A percentile compares a stretch with the other conserved stretches of the same genome.
Conservation (phyloP, 2,329 filamentous ascomycete species). For the Penicillium oxalicum region DNA sequence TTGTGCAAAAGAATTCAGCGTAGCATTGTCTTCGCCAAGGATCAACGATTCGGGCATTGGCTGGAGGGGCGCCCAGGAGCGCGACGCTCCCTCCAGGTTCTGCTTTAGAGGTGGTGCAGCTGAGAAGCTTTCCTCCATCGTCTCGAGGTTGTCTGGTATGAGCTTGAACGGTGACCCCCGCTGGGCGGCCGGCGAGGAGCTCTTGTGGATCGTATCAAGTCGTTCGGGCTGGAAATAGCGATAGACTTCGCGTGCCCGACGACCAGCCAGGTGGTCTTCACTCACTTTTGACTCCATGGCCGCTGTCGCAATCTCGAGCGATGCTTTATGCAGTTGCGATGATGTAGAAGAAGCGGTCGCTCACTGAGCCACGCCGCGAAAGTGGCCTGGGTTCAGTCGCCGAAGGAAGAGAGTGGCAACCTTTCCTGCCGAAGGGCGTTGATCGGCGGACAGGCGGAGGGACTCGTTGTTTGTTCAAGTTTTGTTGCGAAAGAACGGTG, state of each 20-base stretch:
- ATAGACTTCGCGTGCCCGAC: conserved; percentile 14
- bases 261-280: conserved; percentile 8
- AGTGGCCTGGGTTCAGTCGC: too few relatives aligned
- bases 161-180: not conserved
- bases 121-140: not conserved
- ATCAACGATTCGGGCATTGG: not conserved
- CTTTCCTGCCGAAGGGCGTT: too few relatives aligned
- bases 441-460: too few relatives aligned
- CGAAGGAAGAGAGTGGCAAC: too few relatives aligned
- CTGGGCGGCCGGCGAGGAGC: not conserved
- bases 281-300: not conserved
- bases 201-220: conserved; percentile 3
- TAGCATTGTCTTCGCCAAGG: conserved; percentile 4
- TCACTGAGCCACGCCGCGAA: too few relatives aligned
- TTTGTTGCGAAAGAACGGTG: too few relatives aligned
- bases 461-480: too few relatives aligned
- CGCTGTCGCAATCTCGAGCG: too few relatives aligned
- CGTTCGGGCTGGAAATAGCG: conserved; percentile 14
- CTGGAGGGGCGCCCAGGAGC: not conserved
- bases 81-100: not conserved
- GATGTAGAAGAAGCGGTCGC: not conserved
- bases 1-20: conserved; percentile 14
- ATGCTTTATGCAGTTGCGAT: not conserved
- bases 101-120: not conserved
- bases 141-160: not conserved